Evolutionary conservation across 2,329 filamentous ascomycete genomes (phyloP), one percentile per base, ranked within the genome.

Genomic region (Septoria linicola): DNA sequence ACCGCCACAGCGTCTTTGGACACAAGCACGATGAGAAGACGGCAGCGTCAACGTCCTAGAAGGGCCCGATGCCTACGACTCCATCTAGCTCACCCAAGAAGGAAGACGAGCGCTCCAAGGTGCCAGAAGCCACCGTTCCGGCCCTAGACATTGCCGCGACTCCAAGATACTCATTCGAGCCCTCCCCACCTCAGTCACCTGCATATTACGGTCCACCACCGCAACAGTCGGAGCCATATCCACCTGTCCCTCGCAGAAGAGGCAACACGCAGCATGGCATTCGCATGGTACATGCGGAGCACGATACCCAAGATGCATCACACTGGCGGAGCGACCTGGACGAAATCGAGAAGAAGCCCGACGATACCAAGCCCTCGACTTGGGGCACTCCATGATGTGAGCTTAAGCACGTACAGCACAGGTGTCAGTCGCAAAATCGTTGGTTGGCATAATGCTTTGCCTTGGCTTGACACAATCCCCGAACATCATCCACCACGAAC

Each of bases 1-100:
- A 47, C 13, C 51, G 47, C 23, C 54, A 53, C 25, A 48, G 54
- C 30, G 36, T 47, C 41, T 50, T 51, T 30, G 47, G 53, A 8
- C 52, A 53, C 40, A 55, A 51, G 45, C 55, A 58, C 23, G 49
- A 53, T 14, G 51, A 54, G 41, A 48, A 53, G 50, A 36, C 45
- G 50, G 25, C 50, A 13, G 50, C 50, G 16, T 36, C 50, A 43
- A 46, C 34, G 44, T 47, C 44, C 14, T 47, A 47, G 44, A 39
- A 36, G 27, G 44, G 5, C n/a, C 10, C 21, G n/a, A 19, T 25
- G 44, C 44, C 23, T 14, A 19, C 44, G 44, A 47, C 44, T 40
- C 44, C 44, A 11, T 31, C 14, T 14, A 20, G 34, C 44, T 39
- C 44, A 8, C 16, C 34, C 10, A 20, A 39, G 23, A 34, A 37